Evolutionary conservation across 225 moss, liverwort and hornwort species (phyloP), one percentile per base, ranked within the genome.

Genomic region (Takakia lepidozioides): DNA sequence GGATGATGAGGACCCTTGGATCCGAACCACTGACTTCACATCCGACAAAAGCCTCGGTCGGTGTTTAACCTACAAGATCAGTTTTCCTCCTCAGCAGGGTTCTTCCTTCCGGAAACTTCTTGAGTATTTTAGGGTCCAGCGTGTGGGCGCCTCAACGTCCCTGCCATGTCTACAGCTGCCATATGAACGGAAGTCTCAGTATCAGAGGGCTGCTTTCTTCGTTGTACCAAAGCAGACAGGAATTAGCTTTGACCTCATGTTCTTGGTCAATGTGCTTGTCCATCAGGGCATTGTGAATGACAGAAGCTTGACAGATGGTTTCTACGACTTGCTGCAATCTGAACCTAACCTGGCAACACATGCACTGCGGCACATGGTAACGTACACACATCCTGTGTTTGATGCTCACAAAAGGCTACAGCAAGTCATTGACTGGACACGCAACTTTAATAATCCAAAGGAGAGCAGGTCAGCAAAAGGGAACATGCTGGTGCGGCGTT

Each of bases 1-100:
- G 1, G 90, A 98, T 21, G 95, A 98, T 25, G 87, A 78, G 23
- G 95, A 98, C 25, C 95, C 95, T 3, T 90, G 95, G 95, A 98
- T 81, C 37, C 84, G 95, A 19, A 78, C 62, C 5, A 1, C 69
- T 15, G 95, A 98, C 14, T 72, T 87, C 37, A 90, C 87, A 38
- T 69, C 76, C 2, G 9, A 32, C 22, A 54, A 35, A 27, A 78
- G 73, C 60, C 65, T 98, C 38, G 87, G 95, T 38, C 64, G 85
- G 29, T 90, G 90, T 55, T 67, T 90, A 1, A 64, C 80, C 4
- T 98, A 87, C 43, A 61, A 35, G 32, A 57, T 98, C 48, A 78
- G 72, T 19, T 82, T 85, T 26, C 70, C 70, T 11, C 77, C 90
- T 21, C 65, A 67, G 2, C 73, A 87, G 26, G 43, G 27, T n/a